phyloP scores from a whole-genome alignment of 2,329 filamentous ascomycete species.

The Zasmidium angulare region DNA sequence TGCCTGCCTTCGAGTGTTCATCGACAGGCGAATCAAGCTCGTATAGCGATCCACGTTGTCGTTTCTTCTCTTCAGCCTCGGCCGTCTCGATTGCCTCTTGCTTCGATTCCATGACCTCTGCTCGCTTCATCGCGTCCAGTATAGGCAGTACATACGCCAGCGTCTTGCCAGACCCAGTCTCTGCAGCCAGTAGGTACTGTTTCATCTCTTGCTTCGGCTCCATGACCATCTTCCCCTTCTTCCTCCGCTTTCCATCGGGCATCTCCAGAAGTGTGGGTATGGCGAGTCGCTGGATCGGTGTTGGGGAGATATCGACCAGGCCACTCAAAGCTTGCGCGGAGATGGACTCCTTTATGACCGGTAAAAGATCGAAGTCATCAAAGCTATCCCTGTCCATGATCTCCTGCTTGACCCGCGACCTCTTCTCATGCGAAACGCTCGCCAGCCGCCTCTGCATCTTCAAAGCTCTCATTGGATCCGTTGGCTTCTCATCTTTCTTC shows the following conservation, averaged over 20 bases:
- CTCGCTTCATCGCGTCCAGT: conserved; percentile 76
- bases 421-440: conserved; percentile 71
- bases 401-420: conserved; percentile 60
- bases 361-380: conserved; percentile 74
- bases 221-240: conserved; percentile 29
- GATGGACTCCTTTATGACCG: conserved; percentile 69
- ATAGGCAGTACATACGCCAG: conserved; percentile 85
- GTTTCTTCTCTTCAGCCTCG: conserved; percentile 36
- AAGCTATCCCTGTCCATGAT: conserved; percentile 72
- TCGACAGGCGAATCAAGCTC: conserved; percentile 63
- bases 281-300: conserved; percentile 83
- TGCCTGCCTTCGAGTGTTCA: conserved; percentile 67
- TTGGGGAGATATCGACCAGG: conserved; percentile 74
- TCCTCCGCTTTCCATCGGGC: conserved; percentile 41
- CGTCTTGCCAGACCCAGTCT: conserved; percentile 97
- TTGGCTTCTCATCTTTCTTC: conserved; percentile 45
- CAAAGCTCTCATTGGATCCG: conserved; percentile 70
- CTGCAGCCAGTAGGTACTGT: conserved; percentile 82
- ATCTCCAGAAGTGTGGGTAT: conserved; percentile 76
- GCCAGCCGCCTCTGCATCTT: conserved; percentile 88
- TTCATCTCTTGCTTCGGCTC: conserved; percentile 46
- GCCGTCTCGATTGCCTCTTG: conserved; percentile 17
- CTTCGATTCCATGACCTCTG: conserved; percentile 28
- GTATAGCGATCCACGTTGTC: conserved; percentile 44
- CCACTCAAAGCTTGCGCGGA: conserved; percentile 70